Evolutionary conservation across 2,329 filamentous ascomycete genomes (phyloP), one percentile per base, ranked within the genome.

Genomic region (Diaporthe sp.): DNA sequence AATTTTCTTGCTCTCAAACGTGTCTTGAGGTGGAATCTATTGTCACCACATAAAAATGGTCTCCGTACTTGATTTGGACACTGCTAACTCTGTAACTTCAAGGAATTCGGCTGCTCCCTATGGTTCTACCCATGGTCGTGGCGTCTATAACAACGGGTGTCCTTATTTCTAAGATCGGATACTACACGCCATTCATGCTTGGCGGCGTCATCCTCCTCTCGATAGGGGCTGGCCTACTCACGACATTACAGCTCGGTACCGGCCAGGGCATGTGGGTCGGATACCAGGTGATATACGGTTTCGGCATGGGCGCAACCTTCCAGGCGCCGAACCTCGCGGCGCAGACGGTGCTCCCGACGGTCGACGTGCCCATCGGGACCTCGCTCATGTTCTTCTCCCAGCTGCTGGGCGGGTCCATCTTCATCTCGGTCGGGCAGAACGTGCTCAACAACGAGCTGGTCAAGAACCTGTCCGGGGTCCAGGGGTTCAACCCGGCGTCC

Each of bases 241-340:
- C 83, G 2, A 86, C 85, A 1, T 82, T 87, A 52, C 77, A 83
- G 68, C 74, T 84, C 38, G 78, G 81, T 73, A 86, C 83, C 4
- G 57, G 74, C 0, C 71, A 77, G 50, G 58, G 74, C 45, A 78
- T 78, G 64, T 84, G 84, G 82, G 78, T 84, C 75, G 84, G 85
- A 7, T 87, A 85, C 76, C 85, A 87, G 78, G 77, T 89, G 5
- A 25, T 88, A 10, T 85, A 83, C 75, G 87, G 87, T 68, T 80
- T 83, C 47, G 87, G 84, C n/a, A 79, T 85, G 76, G 87, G 86
- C n/a, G 77, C 81, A 28, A 80, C 80, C 33, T 83, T 86, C 74
- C 87, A 88, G 78, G 82, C 82, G 9, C 84, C 86, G 5, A 86
- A 85, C 72, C 78, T 88, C n/a, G 87, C 84, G 0, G 86, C 84